These are phyloP conservation scores for Coniella vitis DNA, from an alignment of 2,329 filamentous ascomycete species.

Conservation along the genomic window DNA sequence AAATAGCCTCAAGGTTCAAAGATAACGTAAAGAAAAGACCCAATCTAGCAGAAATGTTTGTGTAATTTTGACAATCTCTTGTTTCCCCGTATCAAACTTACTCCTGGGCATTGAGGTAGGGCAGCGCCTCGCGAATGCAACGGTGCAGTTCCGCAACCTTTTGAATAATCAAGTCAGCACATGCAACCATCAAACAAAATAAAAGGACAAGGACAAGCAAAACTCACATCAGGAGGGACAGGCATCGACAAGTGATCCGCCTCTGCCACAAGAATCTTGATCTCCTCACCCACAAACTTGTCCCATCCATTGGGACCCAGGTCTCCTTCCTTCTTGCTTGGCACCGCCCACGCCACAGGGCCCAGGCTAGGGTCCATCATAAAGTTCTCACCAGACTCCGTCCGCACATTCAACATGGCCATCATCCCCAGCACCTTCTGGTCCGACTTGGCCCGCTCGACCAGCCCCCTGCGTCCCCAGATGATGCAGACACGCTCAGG, in stretches of 20 bases:
- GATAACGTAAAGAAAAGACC: too few species aligned
- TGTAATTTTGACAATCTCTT: too few species aligned
- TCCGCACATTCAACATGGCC: slow-evolving; percentile 5
- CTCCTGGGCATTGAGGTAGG: slow-evolving; percentile 6
- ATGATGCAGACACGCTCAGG: slow-evolving; percentile 6
- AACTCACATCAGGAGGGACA: slow-evolving; percentile 12
- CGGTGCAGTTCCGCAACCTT: slow-evolving; percentile 8
- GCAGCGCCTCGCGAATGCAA: slow-evolving; percentile 7
- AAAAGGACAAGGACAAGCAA: background rate
- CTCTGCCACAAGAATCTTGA: slow-evolving; percentile 11
- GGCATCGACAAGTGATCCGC: slow-evolving; percentile 13
- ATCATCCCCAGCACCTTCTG: slow-evolving; percentile 12
- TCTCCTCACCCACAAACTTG: slow-evolving; percentile 6
- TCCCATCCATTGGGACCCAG: slow-evolving; percentile 13
- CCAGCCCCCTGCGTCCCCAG: slow-evolving; percentile 8
- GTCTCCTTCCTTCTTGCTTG: slow-evolving; percentile 10
- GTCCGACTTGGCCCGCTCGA: slow-evolving; percentile 11
- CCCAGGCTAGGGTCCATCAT: slow-evolving; percentile 14
- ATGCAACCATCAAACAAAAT: background rate
- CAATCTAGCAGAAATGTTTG: too few species aligned
- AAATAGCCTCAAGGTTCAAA: too few species aligned
- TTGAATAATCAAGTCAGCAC: background rate
- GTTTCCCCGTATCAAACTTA: background rate
- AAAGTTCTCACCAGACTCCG: slow-evolving; percentile 9
- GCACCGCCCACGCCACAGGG: slow-evolving; percentile 9